Percentiles rank a stretch among this genome's conserved stretches.
Evolutionary conservation across 2,329 filamentous ascomycete species (phyloP).

Genomic region (Apiospora koreana): DNA sequence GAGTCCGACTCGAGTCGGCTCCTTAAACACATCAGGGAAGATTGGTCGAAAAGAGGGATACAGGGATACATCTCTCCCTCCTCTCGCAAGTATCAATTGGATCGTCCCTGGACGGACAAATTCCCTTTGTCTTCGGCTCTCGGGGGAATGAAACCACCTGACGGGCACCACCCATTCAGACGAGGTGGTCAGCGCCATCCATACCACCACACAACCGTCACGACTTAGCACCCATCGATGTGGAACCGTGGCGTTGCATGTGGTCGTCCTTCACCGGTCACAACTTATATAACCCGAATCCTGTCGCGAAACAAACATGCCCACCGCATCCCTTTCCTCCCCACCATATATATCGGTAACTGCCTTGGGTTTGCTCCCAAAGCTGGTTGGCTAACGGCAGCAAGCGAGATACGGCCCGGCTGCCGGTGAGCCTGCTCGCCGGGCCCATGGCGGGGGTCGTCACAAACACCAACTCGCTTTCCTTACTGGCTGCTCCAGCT

Average conservation of each 20-base stretch:
- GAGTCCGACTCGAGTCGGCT: too few relatives aligned
- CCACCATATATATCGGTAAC: not conserved
- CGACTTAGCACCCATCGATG: not conserved
- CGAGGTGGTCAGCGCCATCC: not conserved
- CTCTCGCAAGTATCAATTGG: too few relatives aligned
- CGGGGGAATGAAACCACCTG: not conserved
- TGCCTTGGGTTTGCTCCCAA: too few relatives aligned
- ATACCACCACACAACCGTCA: not conserved
- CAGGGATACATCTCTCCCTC: too few relatives aligned
- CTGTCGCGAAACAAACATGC: not conserved
- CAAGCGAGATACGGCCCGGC: not conserved
- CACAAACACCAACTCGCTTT: not conserved
- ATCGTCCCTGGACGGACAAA: not conserved
- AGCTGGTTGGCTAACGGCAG: not conserved
- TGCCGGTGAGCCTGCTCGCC: not conserved
- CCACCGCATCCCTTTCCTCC: not conserved
- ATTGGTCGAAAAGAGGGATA: too few relatives aligned
- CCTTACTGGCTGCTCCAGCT: not conserved
- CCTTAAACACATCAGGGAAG: too few relatives aligned
- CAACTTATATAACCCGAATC: not conserved
- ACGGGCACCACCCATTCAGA: not conserved
- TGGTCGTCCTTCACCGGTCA: not conserved
- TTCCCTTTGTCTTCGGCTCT: not conserved
- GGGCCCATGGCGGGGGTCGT: not conserved
- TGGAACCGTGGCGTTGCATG: not conserved